phyloP scores from a whole-genome alignment of 139 green algal genomes.

The Chlorella sorokiniana region DNA sequence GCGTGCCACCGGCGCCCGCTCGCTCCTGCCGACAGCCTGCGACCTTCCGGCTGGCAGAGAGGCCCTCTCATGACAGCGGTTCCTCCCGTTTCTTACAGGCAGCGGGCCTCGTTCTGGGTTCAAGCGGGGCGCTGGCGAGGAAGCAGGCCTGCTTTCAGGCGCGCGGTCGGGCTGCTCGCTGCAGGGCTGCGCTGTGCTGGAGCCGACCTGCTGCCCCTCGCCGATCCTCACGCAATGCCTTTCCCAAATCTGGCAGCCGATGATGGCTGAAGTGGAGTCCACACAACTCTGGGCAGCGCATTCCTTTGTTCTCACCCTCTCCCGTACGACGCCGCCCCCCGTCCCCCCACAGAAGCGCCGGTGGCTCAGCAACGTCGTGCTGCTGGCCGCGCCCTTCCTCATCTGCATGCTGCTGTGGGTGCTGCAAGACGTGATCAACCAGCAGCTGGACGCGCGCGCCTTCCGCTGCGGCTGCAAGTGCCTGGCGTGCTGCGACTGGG shows the following conservation, averaged over 20 bases:
- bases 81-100: too few species aligned
- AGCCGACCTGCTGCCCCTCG: too few species aligned
- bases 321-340: not conserved
- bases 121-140: constrained; percentile 20
- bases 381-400: constrained; percentile 54
- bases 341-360: constrained; percentile 41
- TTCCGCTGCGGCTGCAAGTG: constrained; percentile 67
- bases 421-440: constrained; percentile 64
- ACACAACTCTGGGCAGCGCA: too few species aligned
- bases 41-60: too few species aligned
- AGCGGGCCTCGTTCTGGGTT: constrained; percentile 29
- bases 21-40: too few species aligned
- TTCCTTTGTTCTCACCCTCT: not conserved
- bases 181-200: not conserved
- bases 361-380: constrained; percentile 49
- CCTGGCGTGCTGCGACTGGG: constrained; percentile 65
- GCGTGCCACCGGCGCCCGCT: too few species aligned
- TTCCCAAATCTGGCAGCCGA: too few species aligned
- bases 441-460: constrained; percentile 43
- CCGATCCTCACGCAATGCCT: too few species aligned
- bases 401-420: constrained; percentile 62
- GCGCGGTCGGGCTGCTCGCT: not conserved
- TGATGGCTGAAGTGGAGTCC: too few species aligned
- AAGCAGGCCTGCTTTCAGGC: constrained; percentile 25
- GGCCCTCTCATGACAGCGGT: too few species aligned